Percentiles rank a stretch among this genome's conserved stretches.
Conservation (phyloP, 306 rosid species). For the Notholithocarpus densiflorus region DNA sequence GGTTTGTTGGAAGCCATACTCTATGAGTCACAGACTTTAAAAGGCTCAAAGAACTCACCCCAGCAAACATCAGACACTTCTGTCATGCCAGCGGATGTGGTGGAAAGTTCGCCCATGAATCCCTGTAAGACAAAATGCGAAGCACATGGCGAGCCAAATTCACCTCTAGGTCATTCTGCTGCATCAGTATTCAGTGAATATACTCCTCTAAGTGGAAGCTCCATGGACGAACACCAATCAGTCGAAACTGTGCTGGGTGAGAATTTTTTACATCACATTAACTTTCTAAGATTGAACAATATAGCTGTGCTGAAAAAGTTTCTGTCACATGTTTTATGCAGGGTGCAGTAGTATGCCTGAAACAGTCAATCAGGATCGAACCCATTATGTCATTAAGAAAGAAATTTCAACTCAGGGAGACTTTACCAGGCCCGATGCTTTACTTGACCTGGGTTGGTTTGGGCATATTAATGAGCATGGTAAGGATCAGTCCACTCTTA, state of each 20-base stretch:
- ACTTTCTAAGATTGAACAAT: neutral
- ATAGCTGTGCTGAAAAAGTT: neutral
- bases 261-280: slow-evolving; percentile 6
- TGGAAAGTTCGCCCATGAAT: slow-evolving; percentile 35
- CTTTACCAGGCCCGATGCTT: slow-evolving; percentile 45
- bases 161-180: slow-evolving; percentile 54
- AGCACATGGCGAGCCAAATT: slow-evolving; percentile 23
- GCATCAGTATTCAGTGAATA: slow-evolving; percentile 45
- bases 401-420: slow-evolving; percentile 12
- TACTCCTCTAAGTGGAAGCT: slow-evolving; percentile 49
- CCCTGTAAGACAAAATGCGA: slow-evolving; percentile 19
- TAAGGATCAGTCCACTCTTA: slow-evolving; percentile 25
- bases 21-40: slow-evolving; percentile 27
- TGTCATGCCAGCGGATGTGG: slow-evolving; percentile 25
- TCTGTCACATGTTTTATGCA: neutral
- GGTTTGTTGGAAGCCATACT: slow-evolving; percentile 57
- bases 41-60: slow-evolving; percentile 25
- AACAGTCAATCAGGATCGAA: slow-evolving; percentile 30
- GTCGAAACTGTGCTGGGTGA: slow-evolving; percentile 49
- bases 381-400: neutral
- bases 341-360: slow-evolving; percentile 42
- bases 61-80: slow-evolving; percentile 35
- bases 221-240: slow-evolving; percentile 40
- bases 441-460: slow-evolving; percentile 49
- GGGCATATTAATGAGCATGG: slow-evolving; percentile 24